These are phyloP conservation scores for Colletotrichum filicis DNA, from an alignment of 2,329 filamentous ascomycete genomes.

Conservation along the genomic window DNA sequence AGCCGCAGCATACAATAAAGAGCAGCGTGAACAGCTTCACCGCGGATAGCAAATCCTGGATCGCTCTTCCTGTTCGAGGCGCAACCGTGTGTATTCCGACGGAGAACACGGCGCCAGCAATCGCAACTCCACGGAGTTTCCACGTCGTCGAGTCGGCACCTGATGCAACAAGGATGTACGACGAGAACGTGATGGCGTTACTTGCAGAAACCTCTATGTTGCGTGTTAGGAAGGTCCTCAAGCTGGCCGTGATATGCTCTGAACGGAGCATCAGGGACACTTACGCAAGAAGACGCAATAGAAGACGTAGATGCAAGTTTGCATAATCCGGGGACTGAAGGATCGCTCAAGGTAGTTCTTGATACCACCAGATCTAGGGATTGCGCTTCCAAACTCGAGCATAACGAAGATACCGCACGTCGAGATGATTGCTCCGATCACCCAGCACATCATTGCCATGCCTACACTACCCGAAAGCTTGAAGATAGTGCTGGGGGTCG, in stretches of 20 bases:
- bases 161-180: slow-evolving; percentile 24
- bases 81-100: slow-evolving; percentile 27
- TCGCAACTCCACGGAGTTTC: slow-evolving; percentile 25
- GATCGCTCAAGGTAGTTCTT: slow-evolving; percentile 41
- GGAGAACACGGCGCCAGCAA: slow-evolving; percentile 22
- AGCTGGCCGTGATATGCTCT: background rate
- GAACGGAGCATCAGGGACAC: background rate
- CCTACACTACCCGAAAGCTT: slow-evolving; percentile 38
- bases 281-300: slow-evolving; percentile 38
- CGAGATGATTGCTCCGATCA: slow-evolving; percentile 38
- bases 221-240: background rate
- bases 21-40: slow-evolving; percentile 30
- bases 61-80: slow-evolving; percentile 17
- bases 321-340: slow-evolving; percentile 37
- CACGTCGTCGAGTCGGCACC: slow-evolving; percentile 25
- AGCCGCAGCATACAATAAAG: slow-evolving; percentile 32
- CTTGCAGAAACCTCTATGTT: slow-evolving; percentile 30
- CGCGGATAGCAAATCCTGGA: slow-evolving; percentile 22
- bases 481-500: slow-evolving; percentile 38
- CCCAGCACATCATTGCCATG: slow-evolving; percentile 40
- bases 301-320: slow-evolving; percentile 39
- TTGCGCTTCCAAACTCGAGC: slow-evolving; percentile 39
- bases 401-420: slow-evolving; percentile 39
- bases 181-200: slow-evolving; percentile 30
- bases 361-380: slow-evolving; percentile 37